Base-by-base conservation (phyloP, 345 rosid species). In the Diplotaxis tenuifolia region DNA sequence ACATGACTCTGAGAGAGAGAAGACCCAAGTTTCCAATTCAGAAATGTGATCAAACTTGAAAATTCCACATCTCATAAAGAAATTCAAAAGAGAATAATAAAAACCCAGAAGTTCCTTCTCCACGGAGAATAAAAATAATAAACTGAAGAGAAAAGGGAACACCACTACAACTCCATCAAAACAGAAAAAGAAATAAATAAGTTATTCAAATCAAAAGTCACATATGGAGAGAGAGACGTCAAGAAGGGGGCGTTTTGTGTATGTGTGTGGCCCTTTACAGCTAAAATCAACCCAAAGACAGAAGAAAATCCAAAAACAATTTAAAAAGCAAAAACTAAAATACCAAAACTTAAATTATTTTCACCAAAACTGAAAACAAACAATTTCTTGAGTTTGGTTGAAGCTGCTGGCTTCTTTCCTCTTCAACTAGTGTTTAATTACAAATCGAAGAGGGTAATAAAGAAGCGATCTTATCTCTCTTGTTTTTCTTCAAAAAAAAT, bases 1-100 rank as follows among this genome's bases (percentile, higher is more conserved):
- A 86, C 99, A 95, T 93, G 75, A 29, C 76, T 50, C 58, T 55
- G 57, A 57, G 61, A 52, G 59, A 78, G 75, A 77, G n/a, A n/a
- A 57, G 11, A 72, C 74, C 74, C 81, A 81, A 68, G 3, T 23
- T 23, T 3, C 28, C 28, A 63, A 23, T 14, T 36, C 49, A 66
- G 71, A 54, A 62, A 31, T 47, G 40, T 47, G 69, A 72, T 72
- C 61, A 53, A 65, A 80, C 57, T 42, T 71, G 49, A 45, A 23
- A 27, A 3, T 64, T 57, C 64, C 70, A 71, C 76, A 76, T 70
- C 59, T 55, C 58, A 22, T 4, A 18, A 25, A 2, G 14, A 70
- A 28, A 36, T 63, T 60, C 12, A 47, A 29, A 57, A 55, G 31
- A 21, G 18, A 22, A 10, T 11, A 4, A 9, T 6, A 5, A 9